A percentile compares a stretch with the other conserved stretches of the same genome.
These are phyloP conservation scores for Wickerhamiella galacta DNA, from an alignment of 805 yeast genomes.

Conservation along the genomic window DNA sequence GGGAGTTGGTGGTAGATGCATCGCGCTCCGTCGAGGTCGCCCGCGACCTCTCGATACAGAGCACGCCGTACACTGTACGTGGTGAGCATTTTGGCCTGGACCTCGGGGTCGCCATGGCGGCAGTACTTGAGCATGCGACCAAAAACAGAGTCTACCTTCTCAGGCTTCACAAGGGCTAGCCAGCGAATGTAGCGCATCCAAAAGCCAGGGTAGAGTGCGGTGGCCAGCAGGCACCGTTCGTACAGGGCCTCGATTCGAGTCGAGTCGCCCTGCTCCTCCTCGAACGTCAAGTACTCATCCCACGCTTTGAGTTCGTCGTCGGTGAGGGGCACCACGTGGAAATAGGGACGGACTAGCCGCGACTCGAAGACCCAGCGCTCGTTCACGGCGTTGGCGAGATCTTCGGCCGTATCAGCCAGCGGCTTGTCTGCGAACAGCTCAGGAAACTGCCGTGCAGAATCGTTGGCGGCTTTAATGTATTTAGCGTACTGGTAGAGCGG, in stretches of 20 bases:
- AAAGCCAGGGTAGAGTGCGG: constrained; percentile 39
- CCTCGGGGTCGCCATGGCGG: neutral
- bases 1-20: neutral
- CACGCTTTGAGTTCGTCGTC: constrained; percentile 36
- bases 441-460: constrained; percentile 2
- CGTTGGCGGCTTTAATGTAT: constrained; percentile 33
- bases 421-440: constrained; percentile 4
- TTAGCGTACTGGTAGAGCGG: constrained; percentile 83
- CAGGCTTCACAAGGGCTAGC: constrained; percentile 17
- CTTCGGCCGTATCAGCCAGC: constrained; percentile 22
- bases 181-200: constrained; percentile 61
- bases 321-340: constrained; percentile 34
- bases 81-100: constrained; percentile 1
- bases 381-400: constrained; percentile 36
- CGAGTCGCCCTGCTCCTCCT: constrained; percentile 23
- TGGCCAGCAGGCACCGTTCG: constrained; percentile 44
- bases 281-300: constrained; percentile 46
- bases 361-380: constrained; percentile 67
- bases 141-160: constrained; percentile 1
- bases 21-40: constrained; percentile 7
- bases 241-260: constrained; percentile 32
- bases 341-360: constrained; percentile 39
- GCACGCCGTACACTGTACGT: constrained; percentile 1
- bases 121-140: constrained; percentile 5
- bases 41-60: constrained; percentile 6